These are phyloP conservation scores for Peziza echinospora DNA, from an alignment of 495 filamentous ascomycete species.

Conservation along the genomic window DNA sequence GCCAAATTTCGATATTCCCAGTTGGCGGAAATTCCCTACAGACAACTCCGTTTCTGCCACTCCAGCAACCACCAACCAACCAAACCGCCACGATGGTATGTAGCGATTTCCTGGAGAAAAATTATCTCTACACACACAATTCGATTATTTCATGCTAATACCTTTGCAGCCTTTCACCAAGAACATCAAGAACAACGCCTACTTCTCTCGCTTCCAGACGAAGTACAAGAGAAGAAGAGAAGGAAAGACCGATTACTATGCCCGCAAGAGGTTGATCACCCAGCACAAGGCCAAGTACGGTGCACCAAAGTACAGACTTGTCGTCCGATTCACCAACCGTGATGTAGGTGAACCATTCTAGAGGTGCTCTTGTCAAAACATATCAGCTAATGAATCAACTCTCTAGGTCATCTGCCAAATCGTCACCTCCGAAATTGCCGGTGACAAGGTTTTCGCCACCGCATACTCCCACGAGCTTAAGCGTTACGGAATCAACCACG, in stretches of 20 bases:
- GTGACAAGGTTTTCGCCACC: conserved; percentile 83
- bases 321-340: conserved; percentile 99
- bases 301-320: conserved; percentile 96
- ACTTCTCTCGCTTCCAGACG: conserved; percentile 96
- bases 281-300: conserved; percentile 99
- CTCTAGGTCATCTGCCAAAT: conserved; percentile 75
- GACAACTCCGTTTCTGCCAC: not conserved
- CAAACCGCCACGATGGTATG: not conserved
- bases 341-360: conserved; percentile 27
- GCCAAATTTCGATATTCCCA: not conserved
- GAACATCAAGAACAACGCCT: conserved; percentile 83
- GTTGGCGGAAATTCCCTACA: too few relatives aligned
- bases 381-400: conserved; percentile 1
- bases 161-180: conserved; percentile 71
- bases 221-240: conserved; percentile 95
- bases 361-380: not conserved
- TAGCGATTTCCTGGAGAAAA: too few relatives aligned
- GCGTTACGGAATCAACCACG: conserved; percentile 90
- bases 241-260: conserved; percentile 99
- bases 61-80: not conserved
- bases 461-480: conserved; percentile 97
- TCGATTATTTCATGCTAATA: conserved; percentile 17
- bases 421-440: conserved; percentile 83
- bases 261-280: conserved; percentile 96
- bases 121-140: too few relatives aligned